Percentiles rank a stretch among this genome's conserved stretches.
Conservation (phyloP, 2,329 filamentous ascomycete species). For the Immersiporthe knoxdaviesiana region DNA sequence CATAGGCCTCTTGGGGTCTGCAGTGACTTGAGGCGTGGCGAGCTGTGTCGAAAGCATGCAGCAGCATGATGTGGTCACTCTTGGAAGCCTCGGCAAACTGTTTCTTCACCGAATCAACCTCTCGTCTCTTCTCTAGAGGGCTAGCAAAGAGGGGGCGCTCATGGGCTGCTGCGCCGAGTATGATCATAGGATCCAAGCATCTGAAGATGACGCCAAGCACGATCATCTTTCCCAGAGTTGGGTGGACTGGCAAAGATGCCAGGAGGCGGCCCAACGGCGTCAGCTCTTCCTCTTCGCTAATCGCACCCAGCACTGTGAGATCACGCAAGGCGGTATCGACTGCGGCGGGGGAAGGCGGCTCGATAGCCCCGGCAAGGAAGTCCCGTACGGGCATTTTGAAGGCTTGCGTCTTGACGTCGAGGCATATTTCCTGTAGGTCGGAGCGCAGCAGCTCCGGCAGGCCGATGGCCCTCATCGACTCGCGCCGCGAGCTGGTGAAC, state of each 20-base stretch:
- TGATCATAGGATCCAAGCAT: conserved; percentile 54
- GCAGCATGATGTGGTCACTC: conserved; percentile 4
- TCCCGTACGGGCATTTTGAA: conserved; percentile 43
- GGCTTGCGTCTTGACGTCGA: conserved; percentile 46
- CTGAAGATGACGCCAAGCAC: conserved; percentile 54
- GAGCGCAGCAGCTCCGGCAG: conserved; percentile 47
- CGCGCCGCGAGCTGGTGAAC: conserved; percentile 39
- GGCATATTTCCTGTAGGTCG: conserved; percentile 48
- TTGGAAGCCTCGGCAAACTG: not conserved
- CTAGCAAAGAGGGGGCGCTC: conserved; percentile 18
- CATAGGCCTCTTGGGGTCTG: not conserved
- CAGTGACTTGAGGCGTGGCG: not conserved
- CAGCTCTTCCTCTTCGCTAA: conserved; percentile 46
- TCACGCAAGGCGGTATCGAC: conserved; percentile 44
- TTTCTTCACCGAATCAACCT: not conserved
- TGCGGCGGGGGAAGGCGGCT: conserved; percentile 44
- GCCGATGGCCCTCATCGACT: conserved; percentile 34
- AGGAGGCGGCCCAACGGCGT: conserved; percentile 46
- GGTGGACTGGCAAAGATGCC: conserved; percentile 44
- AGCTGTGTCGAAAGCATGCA: not conserved
- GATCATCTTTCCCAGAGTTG: conserved; percentile 52
- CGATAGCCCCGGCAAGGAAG: conserved; percentile 48
- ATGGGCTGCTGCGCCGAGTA: conserved; percentile 39
- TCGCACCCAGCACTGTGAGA: conserved; percentile 45
- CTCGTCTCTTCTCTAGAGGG: not conserved